Conservation (phyloP, 441 rosid species). For the Gossypium laxum region DNA sequence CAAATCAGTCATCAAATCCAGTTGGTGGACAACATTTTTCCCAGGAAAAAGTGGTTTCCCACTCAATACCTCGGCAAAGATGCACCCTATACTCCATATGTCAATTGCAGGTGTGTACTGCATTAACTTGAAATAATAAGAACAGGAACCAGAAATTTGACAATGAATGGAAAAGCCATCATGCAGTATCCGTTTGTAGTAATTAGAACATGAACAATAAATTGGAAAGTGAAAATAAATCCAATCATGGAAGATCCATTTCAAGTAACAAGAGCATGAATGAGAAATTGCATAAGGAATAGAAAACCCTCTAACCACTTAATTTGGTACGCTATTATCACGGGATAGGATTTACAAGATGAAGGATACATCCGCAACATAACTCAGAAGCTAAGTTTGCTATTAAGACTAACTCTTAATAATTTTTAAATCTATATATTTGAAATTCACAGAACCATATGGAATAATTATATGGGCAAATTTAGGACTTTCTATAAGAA, state of each 20-base stretch:
- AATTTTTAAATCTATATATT: not conserved
- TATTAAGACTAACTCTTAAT: not conserved
- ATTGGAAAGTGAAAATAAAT: too few relatives aligned
- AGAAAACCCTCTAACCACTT: not conserved
- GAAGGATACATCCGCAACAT: not conserved
- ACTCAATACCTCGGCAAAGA: slow-evolving; percentile 78
- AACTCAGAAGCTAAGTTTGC: not conserved
- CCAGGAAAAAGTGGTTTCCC: slow-evolving; percentile 89
- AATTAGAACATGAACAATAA: too few relatives aligned
- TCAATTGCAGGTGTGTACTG: slow-evolving; percentile 97
- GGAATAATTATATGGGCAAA: not conserved
- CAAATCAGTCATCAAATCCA: slow-evolving; percentile 83
- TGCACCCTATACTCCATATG: slow-evolving; percentile 95
- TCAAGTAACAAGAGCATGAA: too few relatives aligned
- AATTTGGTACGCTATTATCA: not conserved
- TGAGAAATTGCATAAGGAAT: not conserved
- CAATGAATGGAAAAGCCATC: too few relatives aligned
- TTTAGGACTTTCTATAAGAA: not conserved
- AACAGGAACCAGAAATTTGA: not conserved
- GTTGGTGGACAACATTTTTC: slow-evolving; percentile 80
- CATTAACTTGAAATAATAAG: slow-evolving; percentile 14
- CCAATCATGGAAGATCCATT: too few relatives aligned
- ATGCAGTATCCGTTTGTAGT: too few relatives aligned
- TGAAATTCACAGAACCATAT: not conserved
- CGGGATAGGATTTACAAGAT: not conserved